phyloP scores from a whole-genome alignment of 306 rosid species.

The Leucaena leucocephala region DNA sequence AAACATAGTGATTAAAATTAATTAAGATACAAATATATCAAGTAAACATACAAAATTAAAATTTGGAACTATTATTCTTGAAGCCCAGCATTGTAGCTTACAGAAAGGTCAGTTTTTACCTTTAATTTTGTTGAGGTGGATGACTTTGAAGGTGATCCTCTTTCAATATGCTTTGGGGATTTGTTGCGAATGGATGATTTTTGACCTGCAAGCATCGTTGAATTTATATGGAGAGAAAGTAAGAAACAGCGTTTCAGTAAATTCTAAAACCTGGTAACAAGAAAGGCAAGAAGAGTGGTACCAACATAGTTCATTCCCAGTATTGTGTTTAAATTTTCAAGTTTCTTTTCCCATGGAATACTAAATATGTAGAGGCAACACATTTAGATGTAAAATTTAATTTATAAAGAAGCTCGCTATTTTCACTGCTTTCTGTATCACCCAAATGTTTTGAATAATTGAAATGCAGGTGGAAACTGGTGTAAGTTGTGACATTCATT shows the following conservation, averaged over 20 bases:
- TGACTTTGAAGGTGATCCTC: slow-evolving; percentile 48
- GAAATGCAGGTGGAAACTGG: slow-evolving; percentile 18
- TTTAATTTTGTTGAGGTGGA: slow-evolving; percentile 45
- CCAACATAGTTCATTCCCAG: slow-evolving; percentile 1
- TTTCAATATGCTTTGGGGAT: slow-evolving; percentile 50
- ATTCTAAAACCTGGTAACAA: background rate
- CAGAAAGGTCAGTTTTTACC: slow-evolving; percentile 45
- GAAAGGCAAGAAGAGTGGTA: background rate
- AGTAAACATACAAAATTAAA: background rate
- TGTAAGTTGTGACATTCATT: slow-evolving; percentile 8
- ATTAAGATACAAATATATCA: slow-evolving; percentile 4
- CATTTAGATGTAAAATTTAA: background rate
- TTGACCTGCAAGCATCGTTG: slow-evolving; percentile 47
- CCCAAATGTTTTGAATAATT: slow-evolving; percentile 5
- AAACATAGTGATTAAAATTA: slow-evolving; percentile 9
- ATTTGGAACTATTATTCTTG: slow-evolving; percentile 23
- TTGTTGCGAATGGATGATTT: slow-evolving; percentile 43
- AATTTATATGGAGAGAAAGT: slow-evolving; percentile 27
- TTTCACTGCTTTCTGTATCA: slow-evolving; percentile 19
- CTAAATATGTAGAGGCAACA: background rate
- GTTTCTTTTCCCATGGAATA: too few relatives aligned
- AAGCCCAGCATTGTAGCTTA: slow-evolving; percentile 6
- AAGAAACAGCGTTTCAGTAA: background rate
- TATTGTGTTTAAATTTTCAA: too few relatives aligned
- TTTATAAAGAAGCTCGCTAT: background rate